Percentiles rank a stretch among this genome's conserved stretches.
phyloP scores from a whole-genome alignment of 2,329 filamentous ascomycete species.

The Trichoderma polysporum region DNA sequence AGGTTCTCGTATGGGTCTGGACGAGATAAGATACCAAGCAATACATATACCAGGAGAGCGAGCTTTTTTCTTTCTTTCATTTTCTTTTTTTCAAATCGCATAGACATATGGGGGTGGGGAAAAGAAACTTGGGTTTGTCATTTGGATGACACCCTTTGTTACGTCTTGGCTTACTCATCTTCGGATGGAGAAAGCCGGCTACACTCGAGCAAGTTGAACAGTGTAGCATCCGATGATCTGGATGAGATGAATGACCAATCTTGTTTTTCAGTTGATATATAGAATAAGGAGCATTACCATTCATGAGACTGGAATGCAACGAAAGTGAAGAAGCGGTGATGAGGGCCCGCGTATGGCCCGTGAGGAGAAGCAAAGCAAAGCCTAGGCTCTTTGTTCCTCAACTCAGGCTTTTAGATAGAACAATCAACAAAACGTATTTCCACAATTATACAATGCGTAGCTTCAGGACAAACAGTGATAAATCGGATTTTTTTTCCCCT shows the following conservation, averaged over 20 bases:
- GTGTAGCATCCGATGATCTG: background rate
- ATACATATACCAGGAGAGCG: slow-evolving; percentile 13
- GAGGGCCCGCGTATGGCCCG: background rate
- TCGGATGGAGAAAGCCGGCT: background rate
- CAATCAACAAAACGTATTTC: slow-evolving; percentile 11
- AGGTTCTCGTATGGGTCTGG: slow-evolving; percentile 6
- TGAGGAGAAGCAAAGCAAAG: background rate
- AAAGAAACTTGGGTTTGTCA: background rate
- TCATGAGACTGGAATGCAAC: slow-evolving; percentile 15
- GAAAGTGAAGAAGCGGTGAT: background rate
- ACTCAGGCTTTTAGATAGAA: slow-evolving; percentile 3
- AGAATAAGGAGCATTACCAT: background rate
- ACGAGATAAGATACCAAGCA: slow-evolving; percentile 11
- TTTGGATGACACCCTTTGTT: background rate
- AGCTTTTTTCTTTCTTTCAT: background rate
- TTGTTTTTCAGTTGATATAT: background rate
- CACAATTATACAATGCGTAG: background rate
- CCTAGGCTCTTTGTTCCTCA: slow-evolving; percentile 11
- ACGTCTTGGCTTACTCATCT: background rate
- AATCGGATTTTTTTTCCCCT: background rate
- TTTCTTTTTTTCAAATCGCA: background rate
- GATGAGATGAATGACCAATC: slow-evolving; percentile 6
- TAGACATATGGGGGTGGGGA: background rate
- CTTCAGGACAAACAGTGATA: background rate
- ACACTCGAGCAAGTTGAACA: background rate